These are phyloP conservation scores for Schizophyllum amplum DNA, from an alignment of 1,284 basidiomycete species.

Conservation along the genomic window DNA sequence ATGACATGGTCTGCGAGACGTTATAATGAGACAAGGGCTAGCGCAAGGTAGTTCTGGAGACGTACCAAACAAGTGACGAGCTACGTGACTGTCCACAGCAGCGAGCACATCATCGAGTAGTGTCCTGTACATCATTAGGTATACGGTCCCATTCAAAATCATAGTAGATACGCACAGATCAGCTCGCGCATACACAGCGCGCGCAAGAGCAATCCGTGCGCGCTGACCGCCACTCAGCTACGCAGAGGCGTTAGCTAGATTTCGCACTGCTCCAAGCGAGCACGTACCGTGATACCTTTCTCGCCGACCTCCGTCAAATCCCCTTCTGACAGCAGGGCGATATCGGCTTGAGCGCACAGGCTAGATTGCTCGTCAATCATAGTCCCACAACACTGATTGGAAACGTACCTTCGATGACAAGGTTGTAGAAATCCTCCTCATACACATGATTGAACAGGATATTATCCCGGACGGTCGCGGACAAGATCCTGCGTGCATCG, in stretches of 20 bases:
- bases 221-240: slow-evolving; percentile 64
- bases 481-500: slow-evolving; percentile 58
- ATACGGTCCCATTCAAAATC: slow-evolving; percentile 9
- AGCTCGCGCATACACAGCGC: slow-evolving; percentile 30
- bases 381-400: neutral
- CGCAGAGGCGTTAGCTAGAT: neutral
- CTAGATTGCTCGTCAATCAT: slow-evolving; percentile 26
- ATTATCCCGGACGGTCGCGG: slow-evolving; percentile 79
- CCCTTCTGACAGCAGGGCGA: slow-evolving; percentile 67
- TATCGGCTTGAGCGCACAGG: slow-evolving; percentile 83
- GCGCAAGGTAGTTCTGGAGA: neutral
- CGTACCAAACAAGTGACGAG: slow-evolving; percentile 32
- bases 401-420: slow-evolving; percentile 61
- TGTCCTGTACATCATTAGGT: slow-evolving; percentile 9
- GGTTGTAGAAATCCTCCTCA: slow-evolving; percentile 69
- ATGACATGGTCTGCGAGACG: slow-evolving; percentile 68
- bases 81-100: slow-evolving; percentile 41
- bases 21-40: neutral
- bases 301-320: slow-evolving; percentile 77
- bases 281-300: slow-evolving; percentile 43
- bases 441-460: slow-evolving; percentile 88
- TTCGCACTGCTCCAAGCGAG: neutral
- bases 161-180: slow-evolving; percentile 28
- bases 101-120: slow-evolving; percentile 51
- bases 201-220: slow-evolving; percentile 23